Percentiles rank a stretch among this genome's conserved stretches.
These are phyloP conservation scores for Cardamine chenopodiifolia DNA, from an alignment of 345 rosid genomes.

Conservation along the genomic window DNA sequence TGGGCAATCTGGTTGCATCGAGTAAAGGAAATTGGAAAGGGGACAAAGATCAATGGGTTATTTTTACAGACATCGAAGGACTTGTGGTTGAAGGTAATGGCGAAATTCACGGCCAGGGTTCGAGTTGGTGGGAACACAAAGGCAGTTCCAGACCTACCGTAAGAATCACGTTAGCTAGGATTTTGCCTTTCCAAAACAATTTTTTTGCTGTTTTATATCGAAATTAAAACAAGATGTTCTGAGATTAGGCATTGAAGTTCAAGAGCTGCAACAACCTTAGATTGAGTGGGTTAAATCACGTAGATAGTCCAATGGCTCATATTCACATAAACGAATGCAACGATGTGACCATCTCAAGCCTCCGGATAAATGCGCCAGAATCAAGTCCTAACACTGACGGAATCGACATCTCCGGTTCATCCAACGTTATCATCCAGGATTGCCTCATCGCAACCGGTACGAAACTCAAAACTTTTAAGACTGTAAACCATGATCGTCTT, in stretches of 20 bases:
- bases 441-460: constrained; percentile 46
- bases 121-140: constrained; percentile 49
- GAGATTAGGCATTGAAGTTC: constrained; percentile 45
- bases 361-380: constrained; percentile 44
- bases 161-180: constrained; percentile 13
- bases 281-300: constrained; percentile 38
- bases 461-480: neutral
- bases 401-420: constrained; percentile 40
- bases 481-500: too few relatives aligned
- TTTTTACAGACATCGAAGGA: constrained; percentile 35
- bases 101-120: constrained; percentile 48
- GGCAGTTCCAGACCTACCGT: constrained; percentile 44
- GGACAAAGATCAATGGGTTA: constrained; percentile 40
- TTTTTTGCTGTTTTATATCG: neutral
- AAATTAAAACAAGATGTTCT: neutral
- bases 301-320: constrained; percentile 48
- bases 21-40: constrained; percentile 41
- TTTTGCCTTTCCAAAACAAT: neutral
- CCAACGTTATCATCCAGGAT: constrained; percentile 39
- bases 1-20: constrained; percentile 49
- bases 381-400: constrained; percentile 53
- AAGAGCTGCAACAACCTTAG: constrained; percentile 41
- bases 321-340: constrained; percentile 40
- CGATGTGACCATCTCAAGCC: constrained; percentile 35
- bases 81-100: constrained; percentile 44